A percentile compares a stretch with the other conserved stretches of the same genome.
These are phyloP conservation scores for Meripilus lineatus DNA, from an alignment of 1,284 basidiomycete genomes.

Conservation along the genomic window DNA sequence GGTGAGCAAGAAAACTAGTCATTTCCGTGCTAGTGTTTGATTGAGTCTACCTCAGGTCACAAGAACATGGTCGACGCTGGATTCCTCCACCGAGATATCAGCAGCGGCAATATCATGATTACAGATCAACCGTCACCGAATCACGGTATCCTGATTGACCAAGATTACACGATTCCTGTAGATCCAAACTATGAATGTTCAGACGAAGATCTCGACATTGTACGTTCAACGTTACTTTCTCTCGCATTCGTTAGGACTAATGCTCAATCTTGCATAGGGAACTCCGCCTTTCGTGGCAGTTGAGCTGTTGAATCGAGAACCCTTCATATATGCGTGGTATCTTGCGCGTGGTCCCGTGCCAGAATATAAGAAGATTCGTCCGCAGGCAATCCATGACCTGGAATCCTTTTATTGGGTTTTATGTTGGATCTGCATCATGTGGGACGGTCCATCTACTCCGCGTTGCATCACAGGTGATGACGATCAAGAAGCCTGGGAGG, in stretches of 20 bases:
- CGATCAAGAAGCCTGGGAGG: not conserved
- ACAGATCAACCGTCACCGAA: not conserved
- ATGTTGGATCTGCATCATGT: not conserved
- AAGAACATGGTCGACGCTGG: not conserved
- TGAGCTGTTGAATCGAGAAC: not conserved
- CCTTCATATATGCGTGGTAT: no score
- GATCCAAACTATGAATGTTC: no score
- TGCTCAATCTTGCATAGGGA: not conserved
- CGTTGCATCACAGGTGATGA: not conserved
- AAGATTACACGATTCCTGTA: not conserved
- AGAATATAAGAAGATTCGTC: not conserved
- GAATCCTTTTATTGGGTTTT: not conserved
- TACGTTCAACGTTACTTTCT: no score
- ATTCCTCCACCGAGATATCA: not conserved
- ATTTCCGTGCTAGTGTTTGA: not conserved
- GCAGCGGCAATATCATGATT: not conserved
- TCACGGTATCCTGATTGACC: not conserved
- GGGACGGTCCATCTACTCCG: not conserved
- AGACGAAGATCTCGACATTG: no score
- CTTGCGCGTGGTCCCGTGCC: not conserved
- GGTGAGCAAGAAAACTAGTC: not conserved
- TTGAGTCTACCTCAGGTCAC: not conserved
- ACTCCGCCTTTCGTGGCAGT: not conserved
- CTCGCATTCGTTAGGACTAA: no score
- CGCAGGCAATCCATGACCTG: not conserved